phyloP scores from a whole-genome alignment of 495 filamentous ascomycete species.

The Chaetomium cochliodes region DNA sequence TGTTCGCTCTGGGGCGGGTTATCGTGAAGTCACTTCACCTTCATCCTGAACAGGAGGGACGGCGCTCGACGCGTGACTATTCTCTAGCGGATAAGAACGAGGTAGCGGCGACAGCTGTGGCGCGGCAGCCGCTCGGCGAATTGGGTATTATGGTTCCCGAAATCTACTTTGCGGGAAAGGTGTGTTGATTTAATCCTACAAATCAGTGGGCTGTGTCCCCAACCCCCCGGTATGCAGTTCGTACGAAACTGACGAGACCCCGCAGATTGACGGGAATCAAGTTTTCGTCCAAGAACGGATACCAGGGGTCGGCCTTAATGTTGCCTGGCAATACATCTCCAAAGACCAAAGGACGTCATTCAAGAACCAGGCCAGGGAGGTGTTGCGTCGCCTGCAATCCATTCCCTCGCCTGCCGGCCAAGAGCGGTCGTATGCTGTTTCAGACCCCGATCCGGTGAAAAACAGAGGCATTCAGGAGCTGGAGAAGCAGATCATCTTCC shows the following conservation, averaged over 20 bases:
- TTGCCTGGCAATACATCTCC: neutral
- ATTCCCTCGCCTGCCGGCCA: neutral
- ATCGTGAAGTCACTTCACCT: neutral
- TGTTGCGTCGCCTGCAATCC: neutral
- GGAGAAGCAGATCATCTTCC: neutral
- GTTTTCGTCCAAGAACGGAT: neutral
- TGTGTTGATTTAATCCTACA: neutral
- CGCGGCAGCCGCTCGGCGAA: too few relatives aligned
- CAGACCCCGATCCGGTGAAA: neutral
- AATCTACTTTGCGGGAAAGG: constrained; percentile 6
- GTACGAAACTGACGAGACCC: neutral
- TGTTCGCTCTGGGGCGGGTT: neutral
- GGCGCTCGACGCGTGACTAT: neutral
- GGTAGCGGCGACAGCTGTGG: neutral
- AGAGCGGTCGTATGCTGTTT: neutral
- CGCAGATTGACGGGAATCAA: neutral
- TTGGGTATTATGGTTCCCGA: neutral
- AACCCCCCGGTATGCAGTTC: too few relatives aligned
- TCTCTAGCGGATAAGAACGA: neutral
- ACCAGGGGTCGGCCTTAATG: neutral
- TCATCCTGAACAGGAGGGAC: neutral
- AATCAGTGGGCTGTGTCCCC: neutral
- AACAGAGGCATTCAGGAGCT: neutral
- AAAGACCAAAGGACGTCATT: neutral
- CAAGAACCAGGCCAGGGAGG: neutral